Conservation (phyloP, 768 basidiomycete species). For the Cyathus striatus region DNA sequence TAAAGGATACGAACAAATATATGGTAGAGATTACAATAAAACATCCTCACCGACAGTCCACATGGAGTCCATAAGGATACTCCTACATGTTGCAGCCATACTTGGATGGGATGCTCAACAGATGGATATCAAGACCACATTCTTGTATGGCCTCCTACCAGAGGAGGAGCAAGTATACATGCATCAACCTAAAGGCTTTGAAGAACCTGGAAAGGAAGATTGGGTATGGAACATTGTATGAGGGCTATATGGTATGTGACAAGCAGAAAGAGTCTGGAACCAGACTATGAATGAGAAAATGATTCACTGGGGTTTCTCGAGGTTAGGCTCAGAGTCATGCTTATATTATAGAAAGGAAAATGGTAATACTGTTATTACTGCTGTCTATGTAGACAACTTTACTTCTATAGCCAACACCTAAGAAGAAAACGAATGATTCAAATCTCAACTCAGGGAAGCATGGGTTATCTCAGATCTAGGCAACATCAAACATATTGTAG, state of each 20-base stretch:
- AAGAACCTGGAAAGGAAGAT: too few species aligned
- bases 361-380: conserved; percentile 13
- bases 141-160: conserved; percentile 27
- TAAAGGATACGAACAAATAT: conserved; percentile 34
- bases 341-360: conserved; percentile 14
- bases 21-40: conserved; percentile 34
- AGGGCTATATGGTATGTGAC: conserved; percentile 32
- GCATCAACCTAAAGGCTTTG: conserved; percentile 27
- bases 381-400: conserved; percentile 26
- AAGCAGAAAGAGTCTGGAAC: conserved; percentile 29
- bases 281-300: conserved; percentile 15
- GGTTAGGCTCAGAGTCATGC: conserved; percentile 18
- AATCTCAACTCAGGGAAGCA: conserved; percentile 25
- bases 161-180: too few species aligned
- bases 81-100: conserved; percentile 28
- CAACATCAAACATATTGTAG: conserved; percentile 21
- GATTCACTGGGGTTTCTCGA: conserved; percentile 17
- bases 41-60: too few species aligned
- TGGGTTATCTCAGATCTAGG: too few species aligned
- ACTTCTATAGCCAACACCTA: conserved; percentile 11
- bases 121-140: conserved; percentile 37
- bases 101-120: too few species aligned
- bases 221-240: conserved; percentile 17
- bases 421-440: conserved; percentile 13
- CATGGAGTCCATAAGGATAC: too few species aligned